Evolutionary conservation across 257 asterid species (phyloP).

Genomic region (Orobanche coerulescens): DNA sequence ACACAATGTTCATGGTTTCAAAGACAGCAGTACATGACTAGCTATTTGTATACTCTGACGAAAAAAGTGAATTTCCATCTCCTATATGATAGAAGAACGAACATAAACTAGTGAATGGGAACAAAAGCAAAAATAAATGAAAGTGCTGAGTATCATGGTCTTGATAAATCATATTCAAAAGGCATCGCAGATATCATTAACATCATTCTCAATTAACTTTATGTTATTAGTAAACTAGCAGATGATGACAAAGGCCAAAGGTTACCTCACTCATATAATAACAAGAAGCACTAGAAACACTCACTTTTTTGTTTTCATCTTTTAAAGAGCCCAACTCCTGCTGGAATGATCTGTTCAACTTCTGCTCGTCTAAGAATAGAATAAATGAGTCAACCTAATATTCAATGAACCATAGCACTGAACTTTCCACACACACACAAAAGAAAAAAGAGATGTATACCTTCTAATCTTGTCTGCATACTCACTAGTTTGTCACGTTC

Average conservation of each 20-base stretch:
- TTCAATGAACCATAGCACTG: conserved; percentile 20
- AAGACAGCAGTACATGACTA: neutral
- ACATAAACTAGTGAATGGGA: neutral
- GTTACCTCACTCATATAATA: conserved; percentile 12
- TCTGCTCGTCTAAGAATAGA: conserved; percentile 74
- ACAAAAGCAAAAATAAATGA: neutral
- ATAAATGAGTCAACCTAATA: conserved; percentile 33
- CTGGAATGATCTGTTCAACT: conserved; percentile 52
- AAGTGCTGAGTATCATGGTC: neutral
- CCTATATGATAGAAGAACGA: neutral
- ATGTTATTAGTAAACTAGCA: neutral
- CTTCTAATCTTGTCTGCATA: conserved; percentile 54
- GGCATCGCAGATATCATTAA: neutral
- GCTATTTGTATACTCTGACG: neutral
- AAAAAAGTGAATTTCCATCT: neutral
- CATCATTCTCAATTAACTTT: conserved; percentile 8
- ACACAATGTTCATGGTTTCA: conserved; percentile 1
- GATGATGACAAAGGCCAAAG: conserved; percentile 6
- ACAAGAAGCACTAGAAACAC: conserved; percentile 24
- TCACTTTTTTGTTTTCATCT: conserved; percentile 61
- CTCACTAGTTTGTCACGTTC: conserved; percentile 53
- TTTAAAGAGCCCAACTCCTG: conserved; percentile 64
- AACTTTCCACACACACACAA: no score
- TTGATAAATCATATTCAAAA: neutral
- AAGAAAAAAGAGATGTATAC: conserved; percentile 31